Evolutionary conservation across 805 yeast genomes (phyloP), one percentile per base, ranked within the genome.

Genomic region (Metschnikowia dekortorum): DNA sequence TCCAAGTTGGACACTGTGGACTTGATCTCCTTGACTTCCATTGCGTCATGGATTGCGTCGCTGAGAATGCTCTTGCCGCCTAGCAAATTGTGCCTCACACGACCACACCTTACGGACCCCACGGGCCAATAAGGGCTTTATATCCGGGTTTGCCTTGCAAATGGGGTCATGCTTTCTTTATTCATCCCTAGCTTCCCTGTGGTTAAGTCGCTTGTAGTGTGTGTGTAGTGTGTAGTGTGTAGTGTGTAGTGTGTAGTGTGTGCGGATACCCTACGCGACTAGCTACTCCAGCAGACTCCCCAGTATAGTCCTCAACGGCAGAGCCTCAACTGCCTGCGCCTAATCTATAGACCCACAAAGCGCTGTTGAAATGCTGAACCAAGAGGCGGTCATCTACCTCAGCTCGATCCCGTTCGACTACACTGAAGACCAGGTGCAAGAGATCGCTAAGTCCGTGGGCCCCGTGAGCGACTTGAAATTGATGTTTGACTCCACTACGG

Each of bases 381-480:
- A 56, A 10, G 58, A 56, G 26, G 52, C 54, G 31, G 54, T 52
- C 26, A 85, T 89, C 2, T 87, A 87, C 60, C 80, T 91, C 39
- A 96, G 96, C 3, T 85, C 89, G 13, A 87, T 92, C 36, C 98
- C 98, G 1, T 89, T 84, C 63, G 97, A 92, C 61, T 89, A 87
- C 62, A 87, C 97, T 0, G 98, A 92, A 64, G 96, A 89, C 59
- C 97, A 91, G 65, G 85, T 92, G n/a, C 68, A 81, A 57, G 96
- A 88, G 55, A 81, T 92, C 11, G 95, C 96, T 53, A 75, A 78
- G 50, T 83, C 95, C 1, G 94, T 89, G 2, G 98, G 97, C 1
- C 96, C 97, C 0, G 92, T 92, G 1, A 78, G 80, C 28, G 81
- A 80, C 49, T 71, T 89, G 52, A 84, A 85, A 63, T 76, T 92